These are phyloP conservation scores for Odontarrhena argentea DNA, from an alignment of 345 rosid species.

Conservation along the genomic window DNA sequence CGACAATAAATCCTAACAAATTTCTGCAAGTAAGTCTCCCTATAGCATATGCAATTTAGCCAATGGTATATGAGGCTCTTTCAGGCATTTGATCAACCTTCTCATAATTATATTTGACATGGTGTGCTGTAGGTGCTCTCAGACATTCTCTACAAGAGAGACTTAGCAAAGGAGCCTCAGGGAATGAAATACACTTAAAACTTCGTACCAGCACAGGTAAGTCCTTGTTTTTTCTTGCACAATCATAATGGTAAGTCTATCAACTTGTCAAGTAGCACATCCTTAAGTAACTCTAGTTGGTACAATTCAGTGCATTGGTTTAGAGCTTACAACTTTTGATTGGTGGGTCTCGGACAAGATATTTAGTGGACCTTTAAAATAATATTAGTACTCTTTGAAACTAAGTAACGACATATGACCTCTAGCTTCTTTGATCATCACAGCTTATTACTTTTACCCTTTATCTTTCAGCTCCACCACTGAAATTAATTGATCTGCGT, in stretches of 20 bases:
- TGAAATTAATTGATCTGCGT: constrained; percentile 92
- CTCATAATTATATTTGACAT: constrained; percentile 38
- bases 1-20: constrained; percentile 89
- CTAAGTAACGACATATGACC: constrained; percentile 20
- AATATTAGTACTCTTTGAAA: constrained; percentile 5
- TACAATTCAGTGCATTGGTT: constrained; percentile 13
- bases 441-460: constrained; percentile 19
- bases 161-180: constrained; percentile 36
- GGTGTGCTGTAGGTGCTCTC: constrained; percentile 65
- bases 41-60: constrained; percentile 20
- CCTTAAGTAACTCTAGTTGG: constrained; percentile 3
- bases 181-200: constrained; percentile 82
- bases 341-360: constrained; percentile 21
- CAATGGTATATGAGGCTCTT: background rate
- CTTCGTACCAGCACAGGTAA: constrained; percentile 92
- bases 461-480: constrained; percentile 75
- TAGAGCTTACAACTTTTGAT: constrained; percentile 13
- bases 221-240: constrained; percentile 19
- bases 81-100: constrained; percentile 17
- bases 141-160: constrained; percentile 89
- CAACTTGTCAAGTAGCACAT: constrained; percentile 22
- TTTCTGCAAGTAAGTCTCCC: constrained; percentile 80
- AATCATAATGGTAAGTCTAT: constrained; percentile 26
- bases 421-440: constrained; percentile 16
- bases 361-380: constrained; percentile 2